Evolutionary conservation across 495 filamentous ascomycete genomes (phyloP).

Genomic region (Achaetomiella virescens): DNA sequence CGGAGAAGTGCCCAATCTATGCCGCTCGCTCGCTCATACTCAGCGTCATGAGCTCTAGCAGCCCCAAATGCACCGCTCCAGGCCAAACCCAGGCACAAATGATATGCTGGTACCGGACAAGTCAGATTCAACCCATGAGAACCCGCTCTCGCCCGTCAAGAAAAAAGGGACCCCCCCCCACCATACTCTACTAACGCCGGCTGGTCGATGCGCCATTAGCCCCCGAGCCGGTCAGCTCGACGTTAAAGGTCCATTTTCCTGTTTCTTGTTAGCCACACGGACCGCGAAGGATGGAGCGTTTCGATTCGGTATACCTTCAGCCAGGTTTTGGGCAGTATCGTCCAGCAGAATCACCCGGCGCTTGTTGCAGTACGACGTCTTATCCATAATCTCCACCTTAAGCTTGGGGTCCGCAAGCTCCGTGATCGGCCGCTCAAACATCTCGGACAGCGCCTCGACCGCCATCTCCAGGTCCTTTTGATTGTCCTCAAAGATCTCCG

Average conservation of each 20-base stretch:
- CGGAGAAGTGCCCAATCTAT: conserved; percentile 15
- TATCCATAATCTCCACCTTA: conserved; percentile 97
- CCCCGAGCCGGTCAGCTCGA: conserved; percentile 28
- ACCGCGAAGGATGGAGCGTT: background rate
- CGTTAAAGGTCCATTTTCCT: conserved; percentile 46
- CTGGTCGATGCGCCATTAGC: conserved; percentile 18
- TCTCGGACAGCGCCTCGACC: conserved; percentile 88
- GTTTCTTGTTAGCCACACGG: conserved; percentile 4
- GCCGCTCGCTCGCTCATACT: background rate
- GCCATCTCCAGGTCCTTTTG: conserved; percentile 97
- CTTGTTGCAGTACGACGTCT: conserved; percentile 93
- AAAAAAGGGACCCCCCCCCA: background rate
- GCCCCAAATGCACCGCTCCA: conserved; percentile 2
- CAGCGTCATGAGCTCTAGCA: background rate
- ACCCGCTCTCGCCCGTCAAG: background rate
- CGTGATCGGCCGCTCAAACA: conserved; percentile 91
- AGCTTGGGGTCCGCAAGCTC: conserved; percentile 67
- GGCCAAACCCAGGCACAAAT: background rate
- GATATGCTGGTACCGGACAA: background rate
- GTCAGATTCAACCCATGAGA: background rate
- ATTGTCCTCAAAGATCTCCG: conserved; percentile 97
- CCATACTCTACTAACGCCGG: conserved; percentile 8
- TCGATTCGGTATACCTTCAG: conserved; percentile 58
- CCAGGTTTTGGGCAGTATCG: conserved; percentile 86
- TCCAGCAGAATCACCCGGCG: conserved; percentile 80